Evolutionary conservation across 177 flowering plant species (phyloP), one percentile per base, ranked within the genome.

Genomic region (Vitis hybrid): DNA sequence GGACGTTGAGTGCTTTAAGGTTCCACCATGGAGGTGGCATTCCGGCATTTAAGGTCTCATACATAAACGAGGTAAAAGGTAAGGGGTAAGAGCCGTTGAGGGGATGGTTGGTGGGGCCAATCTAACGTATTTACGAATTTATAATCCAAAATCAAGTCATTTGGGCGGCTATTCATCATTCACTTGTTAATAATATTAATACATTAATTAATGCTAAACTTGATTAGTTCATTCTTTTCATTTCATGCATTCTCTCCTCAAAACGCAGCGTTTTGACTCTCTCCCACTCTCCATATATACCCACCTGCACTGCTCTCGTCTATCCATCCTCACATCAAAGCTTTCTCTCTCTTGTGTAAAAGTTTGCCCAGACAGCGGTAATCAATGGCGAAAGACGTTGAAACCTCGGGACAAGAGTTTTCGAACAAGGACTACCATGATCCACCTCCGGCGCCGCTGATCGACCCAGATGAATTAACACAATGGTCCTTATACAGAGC

Each of bases 401-500:
- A 85, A 16, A 77, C 60, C 0, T 64, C 64, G 7, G 84, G 81
- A 66, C 73, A 56, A 0, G 87, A 79, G 72, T 82, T 64, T 73
- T 64, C 86, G 0, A 75, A 78, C 10, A 88, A 82, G 75, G 92
- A 88, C 81, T 88, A 88, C 85, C 82, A 80, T 7, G 92, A 88
- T 72, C 92, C 92, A n/a, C 92, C 92, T 2, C 88, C 92, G 52
- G 84, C 90, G 2, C 82, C 86, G 5, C 64, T 88, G 53, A n/a
- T 88, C 29, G 89, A 81, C 61, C 6, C 49, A 0, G 85, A 75
- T 3, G 92, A 88, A 70, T 82, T 88, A 13, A 59, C 70, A 16
- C 70, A 78, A 10, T 88, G 92, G 92, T 88, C 92, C 1, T 85
- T 87, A 53, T 86, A 86, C 80, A 79, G 91, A 16, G 90, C 92